Evolutionary conservation across 805 yeast species (phyloP), one percentile per base, ranked within the genome.

Genomic region (Metschnikowia matae): DNA sequence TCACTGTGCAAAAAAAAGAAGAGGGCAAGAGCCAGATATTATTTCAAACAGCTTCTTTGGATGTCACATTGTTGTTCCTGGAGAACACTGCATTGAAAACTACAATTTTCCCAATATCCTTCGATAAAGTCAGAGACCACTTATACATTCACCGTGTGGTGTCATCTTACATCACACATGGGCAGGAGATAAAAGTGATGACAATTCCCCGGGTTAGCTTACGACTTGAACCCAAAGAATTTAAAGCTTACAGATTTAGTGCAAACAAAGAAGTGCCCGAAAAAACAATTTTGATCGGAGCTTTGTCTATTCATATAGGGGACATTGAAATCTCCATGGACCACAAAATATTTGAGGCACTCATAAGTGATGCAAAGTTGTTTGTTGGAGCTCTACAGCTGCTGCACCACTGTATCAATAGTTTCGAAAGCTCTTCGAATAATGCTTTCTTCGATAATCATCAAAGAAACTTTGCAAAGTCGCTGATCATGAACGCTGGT

Each of bases 61-160:
- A 57, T 3, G 35, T 73, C 3, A 58, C 54, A 13, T 20, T 69
- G 6, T 49, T 48, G 2, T 39, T 74, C 3, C 50, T 62, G 4
- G 54, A 58, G 0, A 42, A 44, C 1, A 48, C 56, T 0, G 34
- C 26, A 0, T 26, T 79, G 4, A 62, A 57, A 26, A 32, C 63
- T 0, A 62, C 67, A 2, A 47, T 78, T 0, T 65, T 73, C 10
- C 85, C 86, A 0, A 53, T 81, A 0, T 69, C 79, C 0, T 77
- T 61, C 53, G 73, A 72, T 44, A 68, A 77, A 8, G 46, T 57
- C 0, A 61, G 62, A 4, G 66, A 68, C 4, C 60, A 58, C 3
- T 46, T 79, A 10, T 62, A 58, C 3, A 60, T 77, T 6, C 68
- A 69, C 5, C 70, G 69, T 44, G 50, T 75, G 1, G 39, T 42